Conservation (phyloP, 2,329 filamentous ascomycete species). For the Botrytis hyacinthi region DNA sequence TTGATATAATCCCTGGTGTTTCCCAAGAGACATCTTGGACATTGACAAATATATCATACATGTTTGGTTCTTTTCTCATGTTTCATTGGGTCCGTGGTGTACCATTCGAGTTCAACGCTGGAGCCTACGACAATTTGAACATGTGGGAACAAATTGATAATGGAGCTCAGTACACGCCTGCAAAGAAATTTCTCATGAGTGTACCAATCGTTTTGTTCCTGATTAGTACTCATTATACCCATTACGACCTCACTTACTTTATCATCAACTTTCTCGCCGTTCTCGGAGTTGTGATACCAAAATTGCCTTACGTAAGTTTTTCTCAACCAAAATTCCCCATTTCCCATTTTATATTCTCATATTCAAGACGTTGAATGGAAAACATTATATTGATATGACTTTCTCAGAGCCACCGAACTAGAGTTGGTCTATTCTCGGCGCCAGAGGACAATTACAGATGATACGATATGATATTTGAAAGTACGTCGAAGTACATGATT, state of each 20-base stretch:
- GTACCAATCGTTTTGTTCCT: conserved; percentile 94
- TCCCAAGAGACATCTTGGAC: conserved; percentile 99
- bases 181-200: conserved; percentile 95
- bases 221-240: conserved; percentile 96
- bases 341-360: neutral
- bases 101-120: conserved; percentile 97
- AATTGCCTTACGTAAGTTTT: conserved; percentile 82
- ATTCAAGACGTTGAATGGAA: neutral
- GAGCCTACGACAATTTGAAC: conserved; percentile 98
- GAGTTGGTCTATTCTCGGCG: conserved; percentile 69
- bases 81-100: conserved; percentile 98
- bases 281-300: conserved; percentile 90
- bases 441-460: conserved; percentile 55
- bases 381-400: conserved; percentile 27
- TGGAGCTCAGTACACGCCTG: conserved; percentile 95
- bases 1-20: conserved; percentile 92
- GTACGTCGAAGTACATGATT: conserved; percentile 23
- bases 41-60: conserved; percentile 97
- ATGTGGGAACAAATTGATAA: conserved; percentile 99
- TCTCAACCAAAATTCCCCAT: neutral
- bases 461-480: conserved; percentile 11
- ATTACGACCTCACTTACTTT: conserved; percentile 96
- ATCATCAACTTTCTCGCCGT: conserved; percentile 95
- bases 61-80: conserved; percentile 99
- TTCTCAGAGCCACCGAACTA: conserved; percentile 70